Evolutionary conservation across 2,329 filamentous ascomycete genomes (phyloP).

Genomic region (Achaetomium macrosporum): DNA sequence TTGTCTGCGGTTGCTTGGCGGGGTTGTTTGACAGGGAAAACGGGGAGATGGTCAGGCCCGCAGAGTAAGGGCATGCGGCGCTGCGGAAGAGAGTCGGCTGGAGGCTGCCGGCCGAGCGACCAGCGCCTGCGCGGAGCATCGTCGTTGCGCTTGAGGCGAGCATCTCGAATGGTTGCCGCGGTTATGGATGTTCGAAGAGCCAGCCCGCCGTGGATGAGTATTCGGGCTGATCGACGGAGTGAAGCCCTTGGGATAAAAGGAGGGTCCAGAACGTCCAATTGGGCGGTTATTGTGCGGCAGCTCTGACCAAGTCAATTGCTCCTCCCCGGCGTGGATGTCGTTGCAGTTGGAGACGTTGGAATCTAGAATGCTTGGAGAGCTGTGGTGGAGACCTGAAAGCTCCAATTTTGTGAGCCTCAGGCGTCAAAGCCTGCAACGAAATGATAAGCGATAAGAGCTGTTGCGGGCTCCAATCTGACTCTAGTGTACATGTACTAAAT

Average conservation of each 20-base stretch:
- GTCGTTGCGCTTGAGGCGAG: slow-evolving; percentile 28
- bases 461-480: no score
- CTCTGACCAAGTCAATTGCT: slow-evolving; percentile 8
- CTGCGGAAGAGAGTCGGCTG: slow-evolving; percentile 27
- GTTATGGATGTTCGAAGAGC: not conserved
- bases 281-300: not conserved
- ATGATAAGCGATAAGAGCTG: no score
- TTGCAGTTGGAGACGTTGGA: not conserved
- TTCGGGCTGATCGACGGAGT: no score
- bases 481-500: no score
- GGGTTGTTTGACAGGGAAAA: slow-evolving; percentile 17
- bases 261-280: no score
- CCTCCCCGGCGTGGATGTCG: not conserved
- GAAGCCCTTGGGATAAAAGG: no score
- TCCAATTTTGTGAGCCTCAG: slow-evolving; percentile 16
- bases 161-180: slow-evolving; percentile 21
- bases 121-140: slow-evolving; percentile 30
- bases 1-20: slow-evolving; percentile 17
- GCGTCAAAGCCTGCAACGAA: not conserved
- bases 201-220: not conserved
- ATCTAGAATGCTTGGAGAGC: slow-evolving; percentile 10
- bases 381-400: slow-evolving; percentile 15
- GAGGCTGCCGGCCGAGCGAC: slow-evolving; percentile 24
- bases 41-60: slow-evolving; percentile 20
- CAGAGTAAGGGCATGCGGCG: slow-evolving; percentile 29